Percentiles rank a stretch among this genome's conserved stretches.
phyloP scores from a whole-genome alignment of 192 early-diverging fungal species.

The Obelidium mucronatum region DNA sequence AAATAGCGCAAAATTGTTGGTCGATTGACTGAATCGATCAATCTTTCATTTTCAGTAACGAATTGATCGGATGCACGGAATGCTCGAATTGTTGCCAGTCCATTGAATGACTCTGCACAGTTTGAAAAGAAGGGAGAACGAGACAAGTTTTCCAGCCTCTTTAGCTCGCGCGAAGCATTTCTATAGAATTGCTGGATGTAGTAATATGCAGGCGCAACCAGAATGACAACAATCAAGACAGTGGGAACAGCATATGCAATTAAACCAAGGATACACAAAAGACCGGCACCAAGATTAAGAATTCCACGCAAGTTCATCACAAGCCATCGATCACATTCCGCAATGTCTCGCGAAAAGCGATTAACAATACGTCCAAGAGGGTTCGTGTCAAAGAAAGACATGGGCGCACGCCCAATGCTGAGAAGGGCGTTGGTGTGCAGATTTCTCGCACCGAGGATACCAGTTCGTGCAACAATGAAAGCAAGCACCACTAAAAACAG shows the following conservation, averaged over 20 bases:
- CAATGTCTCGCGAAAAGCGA: slow-evolving; percentile 63
- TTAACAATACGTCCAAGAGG: slow-evolving; percentile 73
- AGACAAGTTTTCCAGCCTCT: slow-evolving; percentile 36
- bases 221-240: slow-evolving; percentile 11
- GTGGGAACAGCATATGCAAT: slow-evolving; percentile 11
- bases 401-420: slow-evolving; percentile 69
- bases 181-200: slow-evolving; percentile 1
- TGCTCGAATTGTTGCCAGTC: slow-evolving; percentile 41
- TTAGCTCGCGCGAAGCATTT: slow-evolving; percentile 37
- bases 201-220: not conserved
- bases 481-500: not conserved
- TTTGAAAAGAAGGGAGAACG: slow-evolving; percentile 45
- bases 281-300: not conserved
- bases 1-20: slow-evolving; percentile 75
- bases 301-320: not conserved
- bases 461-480: not conserved
- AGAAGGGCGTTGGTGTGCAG: slow-evolving; percentile 71
- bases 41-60: slow-evolving; percentile 59
- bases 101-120: slow-evolving; percentile 46
- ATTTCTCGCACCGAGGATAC: not conserved
- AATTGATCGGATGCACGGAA: slow-evolving; percentile 19
- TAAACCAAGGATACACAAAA: slow-evolving; percentile 3
- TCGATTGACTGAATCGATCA: slow-evolving; percentile 43
- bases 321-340: slow-evolving; percentile 32
- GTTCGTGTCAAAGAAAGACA: slow-evolving; percentile 75